These are phyloP conservation scores for Pseudevernia furfuracea DNA, from an alignment of 495 filamentous ascomycete species.

Conservation along the genomic window DNA sequence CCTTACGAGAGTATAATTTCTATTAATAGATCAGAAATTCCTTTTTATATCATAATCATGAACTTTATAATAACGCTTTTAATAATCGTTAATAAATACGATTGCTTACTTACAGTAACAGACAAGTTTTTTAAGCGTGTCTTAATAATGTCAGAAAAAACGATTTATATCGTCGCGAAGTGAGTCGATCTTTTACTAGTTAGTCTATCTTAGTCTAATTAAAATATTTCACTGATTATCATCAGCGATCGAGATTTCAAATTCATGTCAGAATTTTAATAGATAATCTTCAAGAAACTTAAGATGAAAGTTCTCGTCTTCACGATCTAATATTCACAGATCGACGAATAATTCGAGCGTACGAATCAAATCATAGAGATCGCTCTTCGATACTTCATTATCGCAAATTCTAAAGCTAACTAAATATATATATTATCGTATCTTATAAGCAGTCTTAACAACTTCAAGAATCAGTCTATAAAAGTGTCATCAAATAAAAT, in stretches of 20 bases:
- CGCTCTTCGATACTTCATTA: background rate
- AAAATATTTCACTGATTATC: background rate
- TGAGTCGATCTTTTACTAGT: background rate
- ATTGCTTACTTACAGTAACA: background rate
- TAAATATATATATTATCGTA: constrained; percentile 6
- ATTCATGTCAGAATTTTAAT: background rate
- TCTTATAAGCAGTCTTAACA: background rate
- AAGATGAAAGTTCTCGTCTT: background rate
- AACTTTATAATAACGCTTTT: background rate
- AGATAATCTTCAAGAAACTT: background rate
- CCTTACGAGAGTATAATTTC: background rate
- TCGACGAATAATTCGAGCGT: background rate
- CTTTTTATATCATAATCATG: background rate
- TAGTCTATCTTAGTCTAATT: background rate
- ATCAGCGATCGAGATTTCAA: background rate
- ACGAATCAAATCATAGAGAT: background rate
- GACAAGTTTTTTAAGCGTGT: background rate
- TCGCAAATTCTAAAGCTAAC: background rate
- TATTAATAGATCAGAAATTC: background rate
- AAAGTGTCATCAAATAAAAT: background rate
- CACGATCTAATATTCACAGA: background rate
- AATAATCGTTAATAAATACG: background rate
- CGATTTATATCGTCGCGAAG: background rate
- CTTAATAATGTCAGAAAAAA: background rate
- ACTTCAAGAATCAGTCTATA: constrained; percentile 2